Percentiles rank a stretch among this genome's conserved stretches.
Evolutionary conservation across 768 basidiomycete species (phyloP).

Genomic region (Leucosporidium scottii): DNA sequence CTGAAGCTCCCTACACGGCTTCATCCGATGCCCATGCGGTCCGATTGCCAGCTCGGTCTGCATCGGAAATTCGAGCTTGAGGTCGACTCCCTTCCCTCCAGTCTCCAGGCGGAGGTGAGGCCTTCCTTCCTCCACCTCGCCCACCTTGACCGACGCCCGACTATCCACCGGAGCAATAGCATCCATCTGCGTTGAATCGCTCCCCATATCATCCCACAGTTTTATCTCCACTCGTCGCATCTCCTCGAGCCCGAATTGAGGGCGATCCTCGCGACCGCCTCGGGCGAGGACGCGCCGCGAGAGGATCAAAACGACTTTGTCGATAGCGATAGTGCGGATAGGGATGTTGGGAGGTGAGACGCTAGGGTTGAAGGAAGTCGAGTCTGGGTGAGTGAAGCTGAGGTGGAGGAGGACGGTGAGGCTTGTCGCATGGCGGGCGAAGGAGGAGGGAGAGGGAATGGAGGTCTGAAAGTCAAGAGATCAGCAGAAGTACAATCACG

Average conservation of each 20-base stretch:
- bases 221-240: background rate
- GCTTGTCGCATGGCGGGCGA: background rate
- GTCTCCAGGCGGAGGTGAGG: background rate
- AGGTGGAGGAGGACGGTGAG: background rate
- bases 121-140: background rate
- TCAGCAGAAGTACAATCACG: too few species aligned
- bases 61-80: background rate
- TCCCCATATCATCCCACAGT: background rate
- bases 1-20: background rate
- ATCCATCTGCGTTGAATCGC: background rate
- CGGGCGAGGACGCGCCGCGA: background rate
- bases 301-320: slow-evolving; percentile 1
- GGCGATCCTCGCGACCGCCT: background rate
- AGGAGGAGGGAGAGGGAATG: background rate
- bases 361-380: too few species aligned
- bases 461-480: background rate
- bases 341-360: background rate
- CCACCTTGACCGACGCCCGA: background rate
- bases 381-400: too few species aligned
- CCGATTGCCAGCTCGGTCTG: background rate
- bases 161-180: background rate
- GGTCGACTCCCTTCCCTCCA: background rate
- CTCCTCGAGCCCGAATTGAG: background rate
- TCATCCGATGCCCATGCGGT: background rate
- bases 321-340: background rate